Base-by-base conservation (phyloP, 176 grass and related monocot genomes). In the Avena sativa region DNA sequence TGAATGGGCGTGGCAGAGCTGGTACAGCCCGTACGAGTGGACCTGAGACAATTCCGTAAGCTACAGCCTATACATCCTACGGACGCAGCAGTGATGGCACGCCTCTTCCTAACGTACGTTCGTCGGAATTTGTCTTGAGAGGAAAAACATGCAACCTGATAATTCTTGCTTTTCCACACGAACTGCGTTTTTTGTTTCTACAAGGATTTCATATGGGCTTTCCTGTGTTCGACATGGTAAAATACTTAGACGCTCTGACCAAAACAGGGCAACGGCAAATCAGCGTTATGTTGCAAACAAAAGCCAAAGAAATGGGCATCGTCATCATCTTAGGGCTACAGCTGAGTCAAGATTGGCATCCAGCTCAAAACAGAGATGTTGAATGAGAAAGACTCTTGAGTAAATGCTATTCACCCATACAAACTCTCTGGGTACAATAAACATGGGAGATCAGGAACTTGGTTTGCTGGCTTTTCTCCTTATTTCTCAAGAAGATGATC, bases 391-490 rank as follows among this genome's bases (percentile, higher is more conserved):
- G 40, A 43, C 40, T 43, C 40, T 43, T 43, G 40, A 43, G 40
- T 43, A 43, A 43, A 43, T 43, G 80, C 86, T 88, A 46, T 84
- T 85, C 90, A 89, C 20, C 58, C 87, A 66, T n/a, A 86, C 85
- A 2, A 86, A 64, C 64, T 81, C 71, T 44, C 50, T 62, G 82
- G 84, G 79, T 79, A 64, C 79, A 88, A 75, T 80, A 84, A 89
- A 85, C 78, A 94, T 49, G 75, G 90, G 76, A 87, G 87, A 89
- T 82, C 73, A 92, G 79, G 62, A 93, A 84, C 47, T 83, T 52
- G 69, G 79, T 71, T 88, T 87, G 70, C 89, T 15, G 46, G 82
- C 86, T 89, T 80, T 88, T 87, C 83, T 83, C 91, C 89, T 97
- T 94, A 97, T 94, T 92, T 82, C 23, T 16, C 5, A 75, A 52